Evolutionary conservation across 1,284 basidiomycete species (phyloP).

Genomic region (Ceratobasidium sp.): DNA sequence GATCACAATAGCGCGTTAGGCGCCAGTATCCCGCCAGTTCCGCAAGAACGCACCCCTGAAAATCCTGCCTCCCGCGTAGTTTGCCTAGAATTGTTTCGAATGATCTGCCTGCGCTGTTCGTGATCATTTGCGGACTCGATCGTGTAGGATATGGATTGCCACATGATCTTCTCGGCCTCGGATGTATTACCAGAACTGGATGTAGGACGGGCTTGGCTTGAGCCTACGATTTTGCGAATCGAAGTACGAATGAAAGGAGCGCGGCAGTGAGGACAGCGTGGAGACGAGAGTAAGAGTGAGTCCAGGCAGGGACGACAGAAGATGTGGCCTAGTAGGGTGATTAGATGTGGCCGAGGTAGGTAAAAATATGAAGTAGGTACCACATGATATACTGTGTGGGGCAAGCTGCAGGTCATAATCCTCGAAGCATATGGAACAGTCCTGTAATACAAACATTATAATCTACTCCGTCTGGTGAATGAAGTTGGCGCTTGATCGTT

Average conservation of each 20-base stretch:
- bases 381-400: neutral
- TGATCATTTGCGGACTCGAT: constrained; percentile 2
- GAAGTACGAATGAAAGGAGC: neutral
- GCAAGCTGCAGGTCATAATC: neutral
- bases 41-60: neutral
- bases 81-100: neutral
- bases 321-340: neutral
- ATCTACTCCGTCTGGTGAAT: neutral
- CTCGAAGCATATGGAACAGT: neutral
- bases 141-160: constrained; percentile 8
- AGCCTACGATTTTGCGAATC: neutral
- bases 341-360: neutral
- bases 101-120: constrained; percentile 4
- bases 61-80: neutral
- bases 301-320: neutral
- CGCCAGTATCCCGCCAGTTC: neutral
- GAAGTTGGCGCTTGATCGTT: neutral
- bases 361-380: neutral
- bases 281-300: neutral
- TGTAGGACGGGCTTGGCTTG: too few relatives aligned
- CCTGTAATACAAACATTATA: neutral
- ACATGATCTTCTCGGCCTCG: constrained; percentile 1
- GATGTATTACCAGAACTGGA: too few relatives aligned
- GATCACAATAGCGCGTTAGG: neutral
- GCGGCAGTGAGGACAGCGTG: neutral